Conservation (phyloP, 805 yeast genomes). For the Teunomyces tritomae region DNA sequence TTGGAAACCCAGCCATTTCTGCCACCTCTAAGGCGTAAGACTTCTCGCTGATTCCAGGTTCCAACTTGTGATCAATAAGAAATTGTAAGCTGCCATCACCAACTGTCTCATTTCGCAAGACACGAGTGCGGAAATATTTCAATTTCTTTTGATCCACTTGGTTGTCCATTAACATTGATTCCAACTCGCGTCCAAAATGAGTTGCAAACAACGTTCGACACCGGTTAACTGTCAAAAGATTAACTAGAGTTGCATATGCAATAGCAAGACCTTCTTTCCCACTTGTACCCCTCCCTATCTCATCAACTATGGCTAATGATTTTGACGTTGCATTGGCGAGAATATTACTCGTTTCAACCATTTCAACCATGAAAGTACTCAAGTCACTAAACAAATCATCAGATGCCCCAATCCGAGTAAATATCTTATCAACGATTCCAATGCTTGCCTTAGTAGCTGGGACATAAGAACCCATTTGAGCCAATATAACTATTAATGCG, state of each 20-base stretch:
- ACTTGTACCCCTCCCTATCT: slow-evolving; percentile 58
- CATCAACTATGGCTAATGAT: slow-evolving; percentile 49
- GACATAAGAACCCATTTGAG: slow-evolving; percentile 55
- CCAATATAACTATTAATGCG: slow-evolving; percentile 46
- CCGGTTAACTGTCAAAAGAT: slow-evolving; percentile 50
- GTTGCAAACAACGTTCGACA: slow-evolving; percentile 87
- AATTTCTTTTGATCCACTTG: slow-evolving; percentile 24
- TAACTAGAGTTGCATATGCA: slow-evolving; percentile 71
- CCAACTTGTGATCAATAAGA: slow-evolving; percentile 54
- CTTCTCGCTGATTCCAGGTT: slow-evolving; percentile 65
- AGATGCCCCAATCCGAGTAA: slow-evolving; percentile 45
- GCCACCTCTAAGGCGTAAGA: slow-evolving; percentile 82
- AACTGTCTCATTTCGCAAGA: slow-evolving; percentile 15
- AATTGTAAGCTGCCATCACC: slow-evolving; percentile 18
- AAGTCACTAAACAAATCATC: slow-evolving; percentile 27
- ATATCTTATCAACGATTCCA: slow-evolving; percentile 46
- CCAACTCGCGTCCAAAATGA: slow-evolving; percentile 56
- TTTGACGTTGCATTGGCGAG: slow-evolving; percentile 31
- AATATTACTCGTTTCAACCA: slow-evolving; percentile 40
- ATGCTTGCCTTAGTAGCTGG: slow-evolving; percentile 48
- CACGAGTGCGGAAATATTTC: slow-evolving; percentile 32
- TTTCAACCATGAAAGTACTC: slow-evolving; percentile 54
- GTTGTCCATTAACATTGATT: slow-evolving; percentile 34
- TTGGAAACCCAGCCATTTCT: slow-evolving; percentile 74
- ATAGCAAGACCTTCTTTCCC: slow-evolving; percentile 81